These are phyloP conservation scores for Aureobasidium melanogenum DNA, from an alignment of 2,329 filamentous ascomycete species.

Conservation along the genomic window DNA sequence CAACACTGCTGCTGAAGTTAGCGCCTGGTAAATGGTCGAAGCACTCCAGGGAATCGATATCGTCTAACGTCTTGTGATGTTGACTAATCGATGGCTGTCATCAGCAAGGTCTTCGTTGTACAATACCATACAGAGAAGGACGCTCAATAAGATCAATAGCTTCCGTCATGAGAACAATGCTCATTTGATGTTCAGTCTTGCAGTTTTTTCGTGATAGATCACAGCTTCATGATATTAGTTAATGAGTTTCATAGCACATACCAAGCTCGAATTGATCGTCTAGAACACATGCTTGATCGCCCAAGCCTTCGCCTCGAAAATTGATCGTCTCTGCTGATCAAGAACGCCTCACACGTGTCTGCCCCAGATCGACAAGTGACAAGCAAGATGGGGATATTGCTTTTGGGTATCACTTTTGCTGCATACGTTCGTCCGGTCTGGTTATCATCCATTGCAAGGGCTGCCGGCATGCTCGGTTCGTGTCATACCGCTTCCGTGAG, in stretches of 20 bases:
- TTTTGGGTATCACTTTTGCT: background rate
- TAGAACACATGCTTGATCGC: background rate
- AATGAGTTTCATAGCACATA: background rate
- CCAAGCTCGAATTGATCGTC: background rate
- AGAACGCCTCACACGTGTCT: background rate
- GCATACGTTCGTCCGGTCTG: background rate
- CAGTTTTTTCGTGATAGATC: background rate
- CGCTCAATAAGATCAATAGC: background rate
- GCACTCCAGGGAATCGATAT: background rate
- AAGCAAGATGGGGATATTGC: background rate
- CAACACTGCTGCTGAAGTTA: background rate
- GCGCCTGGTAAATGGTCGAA: constrained; percentile 1
- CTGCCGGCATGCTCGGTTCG: background rate
- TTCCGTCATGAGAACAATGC: background rate
- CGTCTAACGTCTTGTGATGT: background rate
- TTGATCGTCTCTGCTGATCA: background rate
- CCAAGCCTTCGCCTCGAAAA: background rate
- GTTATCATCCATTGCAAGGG: background rate
- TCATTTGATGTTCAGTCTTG: background rate
- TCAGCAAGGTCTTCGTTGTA: background rate
- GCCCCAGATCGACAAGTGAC: background rate
- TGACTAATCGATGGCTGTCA: background rate
- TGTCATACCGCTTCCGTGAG: background rate
- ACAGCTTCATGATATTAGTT: background rate
- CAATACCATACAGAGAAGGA: background rate